phyloP scores from a whole-genome alignment of 2,329 filamentous ascomycete genomes.

The Phaeosphaeriaceae sp. region DNA sequence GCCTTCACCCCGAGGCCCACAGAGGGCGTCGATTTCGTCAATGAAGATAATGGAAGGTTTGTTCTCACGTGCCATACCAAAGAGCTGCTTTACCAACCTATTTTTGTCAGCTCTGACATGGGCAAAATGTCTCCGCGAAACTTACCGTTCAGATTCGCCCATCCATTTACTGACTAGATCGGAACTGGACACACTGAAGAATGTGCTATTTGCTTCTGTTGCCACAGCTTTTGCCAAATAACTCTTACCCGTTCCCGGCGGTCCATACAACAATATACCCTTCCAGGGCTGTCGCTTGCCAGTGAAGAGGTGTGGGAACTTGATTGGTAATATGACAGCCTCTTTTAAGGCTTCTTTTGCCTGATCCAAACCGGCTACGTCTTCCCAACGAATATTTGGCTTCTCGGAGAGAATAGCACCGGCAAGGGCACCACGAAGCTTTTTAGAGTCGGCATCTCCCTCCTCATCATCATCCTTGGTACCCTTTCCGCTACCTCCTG shows the following conservation, averaged over 20 bases:
- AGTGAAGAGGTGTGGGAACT: constrained; percentile 94
- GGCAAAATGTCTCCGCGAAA: background rate
- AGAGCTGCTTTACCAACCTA: constrained; percentile 93
- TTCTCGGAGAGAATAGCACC: constrained; percentile 94
- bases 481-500: constrained; percentile 67
- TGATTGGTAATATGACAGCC: constrained; percentile 96
- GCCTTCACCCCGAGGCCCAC: constrained; percentile 89
- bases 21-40: constrained; percentile 95
- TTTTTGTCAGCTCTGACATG: constrained; percentile 11
- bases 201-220: constrained; percentile 97
- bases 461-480: constrained; percentile 64
- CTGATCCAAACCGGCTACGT: constrained; percentile 90
- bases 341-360: constrained; percentile 98
- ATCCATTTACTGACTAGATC: constrained; percentile 99
- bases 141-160: constrained; percentile 95
- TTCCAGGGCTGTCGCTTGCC: constrained; percentile 99
- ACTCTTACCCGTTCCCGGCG: constrained; percentile 96
- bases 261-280: constrained; percentile 93
- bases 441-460: constrained; percentile 92
- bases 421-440: constrained; percentile 85
- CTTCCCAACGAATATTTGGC: constrained; percentile 97
- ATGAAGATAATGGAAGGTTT: constrained; percentile 99
- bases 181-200: constrained; percentile 97
- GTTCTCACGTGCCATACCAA: constrained; percentile 97
- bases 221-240: constrained; percentile 97